Conservation (phyloP, 2,329 filamentous ascomycete species). For the Hymenoscyphus linearis region DNA sequence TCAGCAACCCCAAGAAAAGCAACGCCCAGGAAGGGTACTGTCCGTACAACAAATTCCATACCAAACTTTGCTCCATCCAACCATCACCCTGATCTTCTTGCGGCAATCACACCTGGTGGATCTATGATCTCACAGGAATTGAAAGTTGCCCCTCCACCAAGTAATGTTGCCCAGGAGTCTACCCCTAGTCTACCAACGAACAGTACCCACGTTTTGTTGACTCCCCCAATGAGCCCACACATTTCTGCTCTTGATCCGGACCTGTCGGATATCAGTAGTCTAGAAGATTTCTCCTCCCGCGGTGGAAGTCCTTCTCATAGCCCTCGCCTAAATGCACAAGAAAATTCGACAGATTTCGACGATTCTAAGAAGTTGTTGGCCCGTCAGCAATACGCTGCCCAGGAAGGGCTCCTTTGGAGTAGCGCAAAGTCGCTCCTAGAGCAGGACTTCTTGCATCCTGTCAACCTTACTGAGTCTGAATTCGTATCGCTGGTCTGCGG, state of each 20-base stretch:
- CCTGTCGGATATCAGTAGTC: background rate
- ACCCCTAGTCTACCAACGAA: background rate
- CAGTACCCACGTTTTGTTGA: background rate
- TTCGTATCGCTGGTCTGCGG: slow-evolving; percentile 11
- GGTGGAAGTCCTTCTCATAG: background rate
- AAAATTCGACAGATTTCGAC: slow-evolving; percentile 2
- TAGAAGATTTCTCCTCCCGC: background rate
- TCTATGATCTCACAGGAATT: background rate
- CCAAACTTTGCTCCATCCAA: slow-evolving; percentile 4
- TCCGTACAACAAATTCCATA: background rate
- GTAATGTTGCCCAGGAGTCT: background rate
- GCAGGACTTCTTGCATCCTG: slow-evolving; percentile 10
- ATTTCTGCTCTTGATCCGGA: background rate
- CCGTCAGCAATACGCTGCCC: slow-evolving; percentile 8
- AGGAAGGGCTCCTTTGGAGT: slow-evolving; percentile 13
- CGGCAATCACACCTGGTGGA: background rate
- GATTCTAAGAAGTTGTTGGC: slow-evolving; percentile 1
- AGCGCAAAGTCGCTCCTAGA: slow-evolving; percentile 12
- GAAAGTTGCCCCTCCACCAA: background rate
- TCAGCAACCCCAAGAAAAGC: background rate
- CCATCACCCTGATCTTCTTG: slow-evolving; percentile 7
- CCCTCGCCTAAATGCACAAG: slow-evolving; percentile 6
- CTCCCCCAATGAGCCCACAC: background rate
- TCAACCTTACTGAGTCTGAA: slow-evolving; percentile 7
- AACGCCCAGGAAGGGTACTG: background rate